Evolutionary conservation across 805 yeast genomes (phyloP).

Genomic region (Kurtzmaniella cleridarum): DNA sequence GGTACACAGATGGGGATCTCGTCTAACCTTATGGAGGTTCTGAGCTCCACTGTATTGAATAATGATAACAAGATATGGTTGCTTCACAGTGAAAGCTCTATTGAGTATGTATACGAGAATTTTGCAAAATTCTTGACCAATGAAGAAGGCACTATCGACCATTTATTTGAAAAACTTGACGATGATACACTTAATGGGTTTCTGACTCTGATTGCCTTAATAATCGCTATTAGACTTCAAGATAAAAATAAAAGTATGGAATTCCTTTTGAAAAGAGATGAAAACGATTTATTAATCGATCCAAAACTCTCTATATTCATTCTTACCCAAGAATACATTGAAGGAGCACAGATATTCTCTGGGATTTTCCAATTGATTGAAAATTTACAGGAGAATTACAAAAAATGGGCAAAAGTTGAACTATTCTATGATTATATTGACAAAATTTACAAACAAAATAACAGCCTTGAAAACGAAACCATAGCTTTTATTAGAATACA

Average conservation of each 20-base stretch:
- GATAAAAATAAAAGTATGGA: not conserved
- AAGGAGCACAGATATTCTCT: not conserved
- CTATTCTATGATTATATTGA: slow-evolving; percentile 4
- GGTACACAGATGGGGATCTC: not conserved
- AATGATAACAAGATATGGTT: slow-evolving; percentile 6
- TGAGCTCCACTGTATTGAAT: not conserved
- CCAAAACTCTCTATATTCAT: slow-evolving; percentile 10
- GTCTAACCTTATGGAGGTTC: not conserved
- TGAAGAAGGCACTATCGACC: not conserved
- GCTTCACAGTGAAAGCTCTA: slow-evolving; percentile 1
- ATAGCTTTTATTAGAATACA: slow-evolving; percentile 1
- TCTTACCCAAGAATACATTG: slow-evolving; percentile 1
- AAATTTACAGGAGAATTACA: not conserved
- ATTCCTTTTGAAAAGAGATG: not conserved
- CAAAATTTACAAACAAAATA: not conserved
- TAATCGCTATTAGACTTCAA: not conserved
- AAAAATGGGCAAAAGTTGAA: too few species aligned
- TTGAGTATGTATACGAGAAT: not conserved
- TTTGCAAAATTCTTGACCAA: not conserved
- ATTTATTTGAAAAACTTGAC: not conserved
- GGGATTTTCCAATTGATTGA: not conserved
- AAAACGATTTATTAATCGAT: slow-evolving; percentile 8
- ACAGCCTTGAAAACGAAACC: not conserved
- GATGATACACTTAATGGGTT: not conserved
- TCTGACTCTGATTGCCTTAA: not conserved